Evolutionary conservation across 371 early-diverging fungal genomes (phyloP), one percentile per base, ranked within the genome.

Genomic region (Gilbertella persicaria): DNA sequence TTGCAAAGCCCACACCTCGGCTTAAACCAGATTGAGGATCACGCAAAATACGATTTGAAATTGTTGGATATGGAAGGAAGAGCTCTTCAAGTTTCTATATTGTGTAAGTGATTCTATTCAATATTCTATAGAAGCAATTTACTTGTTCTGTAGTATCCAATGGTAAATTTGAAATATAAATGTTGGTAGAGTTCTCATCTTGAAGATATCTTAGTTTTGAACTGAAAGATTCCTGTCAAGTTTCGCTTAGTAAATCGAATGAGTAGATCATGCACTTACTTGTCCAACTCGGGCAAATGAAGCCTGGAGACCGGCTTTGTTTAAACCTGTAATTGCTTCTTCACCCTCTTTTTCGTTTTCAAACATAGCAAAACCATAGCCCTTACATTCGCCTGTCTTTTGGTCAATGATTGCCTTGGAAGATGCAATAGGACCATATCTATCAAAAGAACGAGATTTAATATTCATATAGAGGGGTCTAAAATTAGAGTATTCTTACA

Each of bases 341-440:
- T 76, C 64, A 10, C 90, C 86, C 48, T 89, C 86, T 14, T 79
- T 75, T 24, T 78, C 81, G 16, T 76, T 84, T 40, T 87, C 87
- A 68, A 89, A 96, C 85, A 93, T 85, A 19, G 93, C 92, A 60
- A 96, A 96, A 5, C 96, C 96, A 66, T 89, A 93, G 0, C 95
- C 94, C 69, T 91, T 91, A 64, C 96, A 96, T 57, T 84, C 81
- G 33, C 87, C 85, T 6, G 92, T 84, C 42, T 75, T 79, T 52
- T 83, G 86, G 62, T 95, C 90, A 37, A 92, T 71, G 33, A 95
- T 94, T 5, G 91, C 84, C 56, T 95, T 96, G 45, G 88, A 86
- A 39, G 94, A 92, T 38, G 85, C 65, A 30, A 96, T 86, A 5
- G 64, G 64, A n/a, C 96, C 96, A 59, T 79, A 93, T 7, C 90